These are phyloP conservation scores for Prunus yedoensis DNA, from an alignment of 331 rosid species.

Conservation along the genomic window DNA sequence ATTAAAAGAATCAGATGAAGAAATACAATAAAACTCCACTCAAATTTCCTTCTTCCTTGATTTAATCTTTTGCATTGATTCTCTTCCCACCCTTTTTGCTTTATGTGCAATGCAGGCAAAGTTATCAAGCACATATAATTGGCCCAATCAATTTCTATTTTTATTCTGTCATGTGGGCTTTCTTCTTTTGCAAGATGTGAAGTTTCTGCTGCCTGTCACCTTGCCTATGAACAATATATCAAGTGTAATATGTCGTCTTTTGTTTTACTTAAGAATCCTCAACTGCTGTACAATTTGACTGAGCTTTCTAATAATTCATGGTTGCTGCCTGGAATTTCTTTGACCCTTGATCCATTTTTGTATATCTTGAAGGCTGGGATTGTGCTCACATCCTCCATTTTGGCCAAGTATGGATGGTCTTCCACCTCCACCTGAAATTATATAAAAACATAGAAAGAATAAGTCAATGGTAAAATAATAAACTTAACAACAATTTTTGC, in stretches of 20 bases:
- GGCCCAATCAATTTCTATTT: neutral
- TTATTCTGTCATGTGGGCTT: neutral
- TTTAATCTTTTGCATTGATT: neutral
- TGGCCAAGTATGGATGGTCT: conserved; percentile 76
- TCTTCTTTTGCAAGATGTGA: neutral
- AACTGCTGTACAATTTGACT: conserved; percentile 72
- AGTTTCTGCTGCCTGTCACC: neutral
- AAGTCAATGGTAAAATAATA: neutral
- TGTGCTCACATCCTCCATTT: conserved; percentile 65
- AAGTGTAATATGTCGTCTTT: neutral
- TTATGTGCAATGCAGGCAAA: neutral
- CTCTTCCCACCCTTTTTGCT: neutral
- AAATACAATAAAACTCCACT: neutral
- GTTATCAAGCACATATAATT: neutral
- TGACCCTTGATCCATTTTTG: conserved; percentile 76
- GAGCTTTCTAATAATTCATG: conserved; percentile 67
- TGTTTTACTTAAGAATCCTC: conserved; percentile 22
- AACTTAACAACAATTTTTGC: no score
- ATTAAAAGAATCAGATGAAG: neutral
- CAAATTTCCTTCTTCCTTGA: neutral
- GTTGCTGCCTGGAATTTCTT: conserved; percentile 64
- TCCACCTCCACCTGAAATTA: conserved; percentile 73
- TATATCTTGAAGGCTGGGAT: conserved; percentile 77
- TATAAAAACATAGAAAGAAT: neutral
- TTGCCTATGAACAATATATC: no score